Evolutionary conservation across 768 basidiomycete genomes (phyloP), one percentile per base, ranked within the genome.

Genomic region (Pseudohyphozyma bogoriensis): DNA sequence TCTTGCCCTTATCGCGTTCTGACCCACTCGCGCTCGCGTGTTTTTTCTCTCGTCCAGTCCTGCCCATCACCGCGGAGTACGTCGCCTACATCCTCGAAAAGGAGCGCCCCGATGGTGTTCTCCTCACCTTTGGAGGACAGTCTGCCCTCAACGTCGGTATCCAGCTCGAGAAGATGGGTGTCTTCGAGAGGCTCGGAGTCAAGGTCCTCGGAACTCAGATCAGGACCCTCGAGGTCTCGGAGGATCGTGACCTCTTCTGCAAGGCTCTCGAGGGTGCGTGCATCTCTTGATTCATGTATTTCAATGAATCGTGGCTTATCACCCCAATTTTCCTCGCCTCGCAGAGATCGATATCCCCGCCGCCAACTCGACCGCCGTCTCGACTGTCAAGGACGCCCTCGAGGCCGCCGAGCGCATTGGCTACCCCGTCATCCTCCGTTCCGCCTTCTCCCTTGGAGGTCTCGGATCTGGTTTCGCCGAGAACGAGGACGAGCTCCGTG

Each of bases 81-180:
- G 95, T 99, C 65, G 93, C 95, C 63, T 96, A 96, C 72, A 90
- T 99, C 31, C 79, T 97, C 73, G 95, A 99, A 78, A 95, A 93
- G 77, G 95, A 97, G 77, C 81, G 91, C 12, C 95, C 95, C 0
- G 95, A 97, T 72, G 95, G 95, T 63, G 87, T 99, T 67, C 79
- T 99, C 37, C 83, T 99, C 61, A 97, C 95, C 15, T 97, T 99
- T 68, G 95, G 95, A 74, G 95, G 95, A 24, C 95, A 97, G 74
- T 90, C 89, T 66, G 95, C 95, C 4, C 79, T 99, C 64, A 99
- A 99, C 71, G 95, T 97, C 61, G 95, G 95, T 64, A 91, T 99
- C 68, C 86, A 85, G 70, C 82, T 99, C 39, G 92, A 97, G 76
- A 85, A 83, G 69, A 97, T 96, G 93, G 93, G 93, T 71, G 78